Base-by-base conservation (phyloP, 148 eudicot species). In the Arctostaphylos glauca region DNA sequence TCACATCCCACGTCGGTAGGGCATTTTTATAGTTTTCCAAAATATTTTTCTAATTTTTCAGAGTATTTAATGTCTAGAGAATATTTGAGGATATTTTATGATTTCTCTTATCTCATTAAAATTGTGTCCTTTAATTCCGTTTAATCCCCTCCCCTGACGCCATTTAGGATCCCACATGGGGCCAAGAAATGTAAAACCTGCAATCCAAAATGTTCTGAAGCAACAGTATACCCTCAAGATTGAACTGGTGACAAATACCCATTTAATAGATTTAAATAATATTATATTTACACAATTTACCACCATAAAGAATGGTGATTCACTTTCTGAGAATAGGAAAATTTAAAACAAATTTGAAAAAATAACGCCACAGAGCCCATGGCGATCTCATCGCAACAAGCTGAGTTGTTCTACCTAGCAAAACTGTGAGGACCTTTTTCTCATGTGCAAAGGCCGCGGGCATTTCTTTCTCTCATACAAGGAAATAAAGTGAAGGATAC, bases 321-420 rank as follows among this genome's bases (percentile, higher is more conserved):
- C 9, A 19, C 52, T 59, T 44, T 44, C 49, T 55, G 21, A 38
- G 46, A 14, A 31, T 67, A 31, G 44, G 13, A 67, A 31, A 9
- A 25, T n/a, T n/a, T n/a, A n/a, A n/a, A n/a, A n/a, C n/a, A n/a
- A n/a, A n/a, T n/a, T n/a, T 43, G 19, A 8, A 5, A 58, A 58
- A 55, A 31, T 18, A 18, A 47, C 68, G 19, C 67, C 80, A 78
- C 4, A 15, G 6, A 77, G 80, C 49, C 50, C 49, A 18, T 43
- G 80, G 50, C 23, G 0, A 58, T 60, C 72, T 47, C 15, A 3
- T 49, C n/a, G 49, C 74, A 79, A 80, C 14, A 80, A 62, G 74
- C 81, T 64, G 21, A 13, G 81, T 80, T 64, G 43, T 50, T 58
- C 71, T 23, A 80, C 81, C 81, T 43, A 64, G 48, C 49, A 80